Evolutionary conservation across 805 yeast species (phyloP).

Genomic region (Teunomyces kruisii): DNA sequence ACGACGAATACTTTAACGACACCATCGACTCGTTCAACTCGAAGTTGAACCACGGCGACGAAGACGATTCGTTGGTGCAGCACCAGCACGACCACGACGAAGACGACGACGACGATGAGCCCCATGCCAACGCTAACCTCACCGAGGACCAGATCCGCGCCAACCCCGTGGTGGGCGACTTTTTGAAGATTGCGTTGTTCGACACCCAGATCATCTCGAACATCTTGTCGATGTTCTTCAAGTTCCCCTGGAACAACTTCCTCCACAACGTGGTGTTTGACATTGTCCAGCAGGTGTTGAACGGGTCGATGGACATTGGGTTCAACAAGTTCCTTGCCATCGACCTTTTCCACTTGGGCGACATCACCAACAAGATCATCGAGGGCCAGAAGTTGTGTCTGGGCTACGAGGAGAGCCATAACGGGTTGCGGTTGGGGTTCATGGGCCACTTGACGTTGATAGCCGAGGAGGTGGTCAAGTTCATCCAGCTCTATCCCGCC

Average conservation of each 20-base stretch:
- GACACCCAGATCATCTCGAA: constrained; percentile 45
- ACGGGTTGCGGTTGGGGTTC: constrained; percentile 28
- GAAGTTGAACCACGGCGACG: constrained; percentile 15
- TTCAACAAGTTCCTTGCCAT: constrained; percentile 46
- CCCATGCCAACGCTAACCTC: constrained; percentile 44
- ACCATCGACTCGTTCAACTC: constrained; percentile 40
- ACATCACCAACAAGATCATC: constrained; percentile 41
- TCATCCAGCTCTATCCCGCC: constrained; percentile 33
- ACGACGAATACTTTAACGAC: constrained; percentile 19
- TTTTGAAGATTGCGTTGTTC: constrained; percentile 38
- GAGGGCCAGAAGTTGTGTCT: constrained; percentile 44
- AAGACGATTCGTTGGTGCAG: constrained; percentile 19
- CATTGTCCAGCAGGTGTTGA: constrained; percentile 46
- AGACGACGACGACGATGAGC: constrained; percentile 38
- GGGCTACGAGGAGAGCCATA: constrained; percentile 24
- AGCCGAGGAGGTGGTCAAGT: constrained; percentile 32
- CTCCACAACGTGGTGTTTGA: constrained; percentile 49
- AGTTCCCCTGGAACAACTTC: constrained; percentile 49
- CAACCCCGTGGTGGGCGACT: constrained; percentile 46
- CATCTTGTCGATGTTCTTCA: constrained; percentile 44
- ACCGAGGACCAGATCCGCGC: constrained; percentile 43
- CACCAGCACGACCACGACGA: constrained; percentile 13
- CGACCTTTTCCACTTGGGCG: constrained; percentile 58
- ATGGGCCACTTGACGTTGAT: constrained; percentile 33
- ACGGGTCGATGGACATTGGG: constrained; percentile 51